Evolutionary conservation across 2,329 filamentous ascomycete genomes (phyloP).

Genomic region (Fusarium sp.): DNA sequence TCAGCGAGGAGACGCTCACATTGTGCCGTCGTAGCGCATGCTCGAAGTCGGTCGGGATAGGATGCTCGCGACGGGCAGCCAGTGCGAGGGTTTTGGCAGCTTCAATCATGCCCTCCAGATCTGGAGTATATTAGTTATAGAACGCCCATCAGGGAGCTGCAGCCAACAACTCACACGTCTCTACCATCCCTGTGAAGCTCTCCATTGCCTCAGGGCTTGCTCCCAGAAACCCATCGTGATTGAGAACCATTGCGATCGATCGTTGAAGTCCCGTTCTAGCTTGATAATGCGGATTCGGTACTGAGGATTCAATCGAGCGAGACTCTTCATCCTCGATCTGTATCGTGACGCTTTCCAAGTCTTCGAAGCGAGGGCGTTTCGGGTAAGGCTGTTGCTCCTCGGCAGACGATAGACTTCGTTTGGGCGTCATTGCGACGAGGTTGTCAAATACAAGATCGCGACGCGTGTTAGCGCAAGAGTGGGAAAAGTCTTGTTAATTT

Average conservation of each 20-base stretch:
- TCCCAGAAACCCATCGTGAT: constrained; percentile 67
- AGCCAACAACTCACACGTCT: constrained; percentile 60
- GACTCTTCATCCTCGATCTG: constrained; percentile 25
- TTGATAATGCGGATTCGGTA: constrained; percentile 46
- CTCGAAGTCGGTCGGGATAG: constrained; percentile 67
- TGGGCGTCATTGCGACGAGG: constrained; percentile 46
- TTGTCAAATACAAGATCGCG: not conserved
- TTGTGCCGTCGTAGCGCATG: constrained; percentile 61
- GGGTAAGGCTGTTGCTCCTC: constrained; percentile 40
- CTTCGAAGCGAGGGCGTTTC: constrained; percentile 45
- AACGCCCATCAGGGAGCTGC: too few relatives aligned
- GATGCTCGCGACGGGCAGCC: constrained; percentile 60
- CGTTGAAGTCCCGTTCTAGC: constrained; percentile 57
- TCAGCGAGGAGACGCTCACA: constrained; percentile 60
- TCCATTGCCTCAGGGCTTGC: constrained; percentile 67
- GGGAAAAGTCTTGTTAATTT: not conserved
- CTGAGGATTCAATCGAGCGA: constrained; percentile 31
- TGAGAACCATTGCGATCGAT: constrained; percentile 63
- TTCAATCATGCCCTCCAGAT: constrained; percentile 59
- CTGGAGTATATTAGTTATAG: constrained; percentile 46
- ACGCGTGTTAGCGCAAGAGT: not conserved
- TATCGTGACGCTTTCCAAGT: not conserved
- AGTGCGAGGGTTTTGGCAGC: constrained; percentile 59
- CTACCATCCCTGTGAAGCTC: constrained; percentile 63
- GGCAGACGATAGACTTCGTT: constrained; percentile 48